phyloP scores from a whole-genome alignment of 208 protist species.

The Herpetomonas tarakana region DNA sequence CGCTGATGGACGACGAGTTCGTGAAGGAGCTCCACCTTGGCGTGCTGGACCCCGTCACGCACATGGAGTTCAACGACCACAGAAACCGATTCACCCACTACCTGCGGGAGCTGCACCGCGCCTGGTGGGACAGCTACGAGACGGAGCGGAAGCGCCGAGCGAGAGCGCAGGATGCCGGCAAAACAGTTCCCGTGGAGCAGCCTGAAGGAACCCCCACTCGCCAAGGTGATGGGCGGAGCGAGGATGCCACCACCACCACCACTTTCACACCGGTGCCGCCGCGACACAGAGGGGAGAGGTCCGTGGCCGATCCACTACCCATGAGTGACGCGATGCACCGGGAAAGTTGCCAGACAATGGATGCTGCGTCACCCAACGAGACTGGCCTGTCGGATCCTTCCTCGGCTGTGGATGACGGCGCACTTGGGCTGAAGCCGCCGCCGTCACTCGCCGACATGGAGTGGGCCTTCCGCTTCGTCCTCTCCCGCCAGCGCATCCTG shows the following conservation, averaged over 20 bases:
- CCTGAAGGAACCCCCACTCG: too few species aligned
- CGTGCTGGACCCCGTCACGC: constrained; percentile 50
- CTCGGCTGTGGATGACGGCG: too few species aligned
- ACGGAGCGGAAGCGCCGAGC: not conserved
- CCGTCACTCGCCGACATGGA: constrained; percentile 47
- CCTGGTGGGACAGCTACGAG: constrained; percentile 41
- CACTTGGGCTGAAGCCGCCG: too few species aligned
- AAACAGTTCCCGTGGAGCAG: not conserved
- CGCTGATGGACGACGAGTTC: constrained; percentile 54
- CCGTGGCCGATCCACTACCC: too few species aligned
- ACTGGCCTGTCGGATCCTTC: not conserved
- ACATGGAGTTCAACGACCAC: constrained; percentile 68
- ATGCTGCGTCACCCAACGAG: too few species aligned
- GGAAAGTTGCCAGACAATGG: too few species aligned
- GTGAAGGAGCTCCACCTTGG: constrained; percentile 51
- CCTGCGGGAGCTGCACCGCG: constrained; percentile 39
- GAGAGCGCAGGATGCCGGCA: not conserved
- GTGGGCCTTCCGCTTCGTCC: constrained; percentile 60
- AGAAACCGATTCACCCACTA: constrained; percentile 43
- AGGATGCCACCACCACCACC: too few species aligned
- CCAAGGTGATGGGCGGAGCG: too few species aligned
- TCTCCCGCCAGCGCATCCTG: constrained; percentile 51
- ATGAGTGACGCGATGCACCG: too few species aligned
- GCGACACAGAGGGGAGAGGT: too few species aligned
- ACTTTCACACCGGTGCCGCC: too few species aligned